Evolutionary conservation across 345 rosid genomes (phyloP).

Genomic region (Boechera stricta): DNA sequence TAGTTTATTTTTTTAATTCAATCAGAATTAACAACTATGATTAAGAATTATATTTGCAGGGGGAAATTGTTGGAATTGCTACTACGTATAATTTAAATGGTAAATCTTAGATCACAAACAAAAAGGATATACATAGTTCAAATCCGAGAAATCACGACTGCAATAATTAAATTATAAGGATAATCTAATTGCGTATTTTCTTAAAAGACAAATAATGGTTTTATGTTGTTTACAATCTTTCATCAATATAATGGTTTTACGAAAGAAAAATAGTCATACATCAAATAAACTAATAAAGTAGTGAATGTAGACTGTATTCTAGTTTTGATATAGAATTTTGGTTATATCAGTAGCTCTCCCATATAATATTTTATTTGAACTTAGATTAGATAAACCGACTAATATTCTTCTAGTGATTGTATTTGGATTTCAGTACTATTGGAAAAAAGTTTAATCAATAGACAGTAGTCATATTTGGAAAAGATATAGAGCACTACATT

Average conservation of each 20-base stretch:
- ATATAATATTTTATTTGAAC: background rate
- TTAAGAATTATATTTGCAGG: no score
- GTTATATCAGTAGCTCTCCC: background rate
- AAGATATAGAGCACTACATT: slow-evolving; percentile 5
- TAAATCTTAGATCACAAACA: no score
- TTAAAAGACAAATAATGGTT: no score
- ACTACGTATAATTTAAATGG: no score
- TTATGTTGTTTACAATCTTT: no score
- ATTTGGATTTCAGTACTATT: background rate
- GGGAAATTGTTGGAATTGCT: no score
- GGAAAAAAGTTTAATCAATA: background rate
- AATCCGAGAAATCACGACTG: no score
- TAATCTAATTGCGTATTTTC: no score
- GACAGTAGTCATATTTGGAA: slow-evolving; percentile 12
- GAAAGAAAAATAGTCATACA: background rate
- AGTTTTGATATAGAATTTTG: no score
- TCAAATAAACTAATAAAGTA: background rate
- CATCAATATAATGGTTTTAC: no score
- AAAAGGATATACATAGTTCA: no score
- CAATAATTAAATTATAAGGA: no score
- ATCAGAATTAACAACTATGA: background rate
- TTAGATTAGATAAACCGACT: background rate
- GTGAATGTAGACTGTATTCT: background rate
- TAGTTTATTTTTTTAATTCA: background rate
- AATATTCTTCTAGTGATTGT: slow-evolving; percentile 20